Base-by-base conservation (phyloP, 805 yeast species). In the Starmerella potacharoeniae region DNA sequence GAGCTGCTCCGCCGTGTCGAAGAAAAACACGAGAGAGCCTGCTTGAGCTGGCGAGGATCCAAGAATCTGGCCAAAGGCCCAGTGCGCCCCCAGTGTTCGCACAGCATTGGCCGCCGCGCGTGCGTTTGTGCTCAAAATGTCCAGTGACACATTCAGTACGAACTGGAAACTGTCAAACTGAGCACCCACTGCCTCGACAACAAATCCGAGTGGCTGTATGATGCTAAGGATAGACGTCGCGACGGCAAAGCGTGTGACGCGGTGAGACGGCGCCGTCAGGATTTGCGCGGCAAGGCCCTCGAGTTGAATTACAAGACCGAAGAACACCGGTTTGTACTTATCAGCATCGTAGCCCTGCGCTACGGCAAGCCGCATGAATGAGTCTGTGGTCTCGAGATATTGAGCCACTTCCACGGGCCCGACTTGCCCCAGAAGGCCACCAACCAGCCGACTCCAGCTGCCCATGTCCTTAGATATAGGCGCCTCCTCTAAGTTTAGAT, bases 161-260 rank as follows among this genome's bases (percentile, higher is more conserved):
- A 56, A 62, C 50, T 52, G 56, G 44, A 53, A 54, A 41, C 61
- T 58, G 17, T 58, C 61, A 37, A 62, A 57, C 30, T 48, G 49
- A 11, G 58, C 29, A 2, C 63, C 62, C 1, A 60, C 56, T 4
- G 36, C 33, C 35, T 57, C 57, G 8, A 51, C n/a, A 1, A 59
- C 59, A 49, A 40, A 59, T 7, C 61, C 62, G 43, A 62, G 28
- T 2, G 59, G 59, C 54, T 62, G 64, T n/a, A 62, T 22, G 28
- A 49, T 36, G 16, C 35, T 45, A 11, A 62, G 52, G 1, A 50
- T 40, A 22, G 40, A 30, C 3, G 35, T 29, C 3, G 60, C 59
- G 0, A 57, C 30, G 2, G 34, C 35, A 7, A 43, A 9, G 39
- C 55, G 40, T 40, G 41, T 8, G 41, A 31, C 36, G 30, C 46